Conservation (phyloP, 495 filamentous ascomycete genomes). For the Lasiosphaeria ovina region DNA sequence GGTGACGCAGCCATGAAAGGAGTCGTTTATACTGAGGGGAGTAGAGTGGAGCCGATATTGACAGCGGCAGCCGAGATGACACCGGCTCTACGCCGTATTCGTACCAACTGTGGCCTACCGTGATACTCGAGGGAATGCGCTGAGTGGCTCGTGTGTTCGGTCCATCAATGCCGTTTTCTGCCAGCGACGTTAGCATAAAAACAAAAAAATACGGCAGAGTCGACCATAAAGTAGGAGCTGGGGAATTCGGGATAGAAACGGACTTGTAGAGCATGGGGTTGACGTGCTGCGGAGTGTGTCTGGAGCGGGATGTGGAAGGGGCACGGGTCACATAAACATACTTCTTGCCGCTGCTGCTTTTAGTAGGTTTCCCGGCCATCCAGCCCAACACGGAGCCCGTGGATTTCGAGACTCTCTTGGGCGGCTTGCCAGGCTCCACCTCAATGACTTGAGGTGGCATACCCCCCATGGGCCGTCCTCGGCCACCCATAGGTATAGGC, state of each 20-base stretch:
- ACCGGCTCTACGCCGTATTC: not conserved
- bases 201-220: conserved; percentile 4
- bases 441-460: conserved; percentile 12
- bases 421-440: conserved; percentile 16
- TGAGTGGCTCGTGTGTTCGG: too few relatives aligned
- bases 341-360: conserved; percentile 33
- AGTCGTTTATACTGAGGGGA: not conserved
- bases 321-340: conserved; percentile 27
- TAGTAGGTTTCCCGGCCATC: conserved; percentile 36
- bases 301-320: conserved; percentile 9
- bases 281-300: conserved; percentile 10
- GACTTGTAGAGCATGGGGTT: conserved; percentile 18
- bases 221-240: conserved; percentile 3
- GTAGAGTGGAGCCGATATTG: not conserved
- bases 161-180: not conserved
- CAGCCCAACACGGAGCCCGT: conserved; percentile 35
- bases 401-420: conserved; percentile 8
- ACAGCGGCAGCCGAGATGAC: not conserved
- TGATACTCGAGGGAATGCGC: not conserved
- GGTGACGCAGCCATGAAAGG: not conserved
- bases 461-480: not conserved
- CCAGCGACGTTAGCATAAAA: conserved; percentile 24
- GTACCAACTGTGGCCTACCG: not conserved
- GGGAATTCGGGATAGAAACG: not conserved
- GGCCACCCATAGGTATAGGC: conserved; percentile 12